A percentile compares a stretch with the other conserved stretches of the same genome.
Evolutionary conservation across 2,329 filamentous ascomycete species (phyloP).

Genomic region (Aspergillus sojae): DNA sequence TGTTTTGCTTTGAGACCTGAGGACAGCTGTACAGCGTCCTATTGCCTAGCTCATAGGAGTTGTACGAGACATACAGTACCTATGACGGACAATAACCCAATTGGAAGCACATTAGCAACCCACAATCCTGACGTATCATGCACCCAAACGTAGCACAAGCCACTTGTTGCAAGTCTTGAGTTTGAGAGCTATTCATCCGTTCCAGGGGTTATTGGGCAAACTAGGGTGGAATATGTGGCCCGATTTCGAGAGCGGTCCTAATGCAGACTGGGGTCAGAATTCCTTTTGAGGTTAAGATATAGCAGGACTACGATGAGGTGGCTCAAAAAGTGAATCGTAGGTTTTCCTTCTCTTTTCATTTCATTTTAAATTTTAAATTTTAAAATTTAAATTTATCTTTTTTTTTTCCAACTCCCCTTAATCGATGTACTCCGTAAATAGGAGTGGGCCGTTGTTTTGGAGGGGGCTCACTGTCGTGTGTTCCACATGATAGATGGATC

Average conservation of each 20-base stretch:
- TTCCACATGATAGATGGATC: constrained; percentile 4
- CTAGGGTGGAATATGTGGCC: neutral
- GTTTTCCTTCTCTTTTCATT: neutral
- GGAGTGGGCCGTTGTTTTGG: neutral
- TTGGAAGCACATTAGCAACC: neutral
- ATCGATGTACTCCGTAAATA: neutral
- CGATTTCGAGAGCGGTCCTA: neutral
- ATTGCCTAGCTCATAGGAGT: neutral
- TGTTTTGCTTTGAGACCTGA: neutral
- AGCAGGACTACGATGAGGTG: neutral
- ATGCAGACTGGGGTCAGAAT: neutral
- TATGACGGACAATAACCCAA: neutral
- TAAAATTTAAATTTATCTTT: neutral
- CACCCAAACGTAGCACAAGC: neutral
- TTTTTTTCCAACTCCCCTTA: neutral
- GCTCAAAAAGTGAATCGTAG: neutral
- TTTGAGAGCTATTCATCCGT: neutral
- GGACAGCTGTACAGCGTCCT: neutral
- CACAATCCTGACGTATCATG: neutral
- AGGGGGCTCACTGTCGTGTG: neutral
- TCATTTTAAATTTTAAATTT: neutral
- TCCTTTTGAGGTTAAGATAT: neutral
- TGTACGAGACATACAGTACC: neutral
- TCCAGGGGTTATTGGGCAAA: neutral
- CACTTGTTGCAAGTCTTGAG: neutral